Percentiles rank a stretch among this genome's conserved stretches.
Evolutionary conservation across 2,329 filamentous ascomycete species (phyloP).

Genomic region (Trichoderma atroviride): DNA sequence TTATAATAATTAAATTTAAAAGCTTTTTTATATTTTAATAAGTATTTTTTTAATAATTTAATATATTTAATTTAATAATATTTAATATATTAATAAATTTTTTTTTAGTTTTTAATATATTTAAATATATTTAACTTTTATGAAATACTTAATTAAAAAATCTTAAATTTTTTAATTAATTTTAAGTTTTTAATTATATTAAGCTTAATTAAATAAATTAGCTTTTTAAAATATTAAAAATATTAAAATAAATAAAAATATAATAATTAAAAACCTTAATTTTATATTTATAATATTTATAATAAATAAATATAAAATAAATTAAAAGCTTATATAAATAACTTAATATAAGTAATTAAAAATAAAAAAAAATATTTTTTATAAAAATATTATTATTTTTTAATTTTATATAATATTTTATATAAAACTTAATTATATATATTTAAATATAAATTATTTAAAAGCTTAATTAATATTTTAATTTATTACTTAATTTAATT

Average conservation of each 20-base stretch:
- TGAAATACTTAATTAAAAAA: not conserved
- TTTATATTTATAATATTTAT: not conserved
- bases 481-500: not conserved
- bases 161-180: not conserved
- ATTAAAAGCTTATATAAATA: not conserved
- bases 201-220: too few species aligned
- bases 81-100: not conserved
- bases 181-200: not conserved
- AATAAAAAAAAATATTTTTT: too few species aligned
- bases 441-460: not conserved
- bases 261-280: not conserved
- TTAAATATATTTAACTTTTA: not conserved
- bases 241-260: not conserved
- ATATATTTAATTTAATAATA: not conserved
- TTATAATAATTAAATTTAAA: not conserved
- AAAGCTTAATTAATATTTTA: not conserved
- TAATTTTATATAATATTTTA: not conserved
- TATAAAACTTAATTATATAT: not conserved
- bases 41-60: not conserved
- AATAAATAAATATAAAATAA: not conserved
- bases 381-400: too few species aligned
- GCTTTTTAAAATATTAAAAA: too few species aligned
- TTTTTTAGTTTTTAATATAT: not conserved
- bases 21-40: not conserved
- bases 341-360: not conserved